Percentiles rank a stretch among this genome's conserved stretches.
phyloP scores from a whole-genome alignment of 352 stramenopile genomes.

The Globisporangium cylindrosporum region DNA sequence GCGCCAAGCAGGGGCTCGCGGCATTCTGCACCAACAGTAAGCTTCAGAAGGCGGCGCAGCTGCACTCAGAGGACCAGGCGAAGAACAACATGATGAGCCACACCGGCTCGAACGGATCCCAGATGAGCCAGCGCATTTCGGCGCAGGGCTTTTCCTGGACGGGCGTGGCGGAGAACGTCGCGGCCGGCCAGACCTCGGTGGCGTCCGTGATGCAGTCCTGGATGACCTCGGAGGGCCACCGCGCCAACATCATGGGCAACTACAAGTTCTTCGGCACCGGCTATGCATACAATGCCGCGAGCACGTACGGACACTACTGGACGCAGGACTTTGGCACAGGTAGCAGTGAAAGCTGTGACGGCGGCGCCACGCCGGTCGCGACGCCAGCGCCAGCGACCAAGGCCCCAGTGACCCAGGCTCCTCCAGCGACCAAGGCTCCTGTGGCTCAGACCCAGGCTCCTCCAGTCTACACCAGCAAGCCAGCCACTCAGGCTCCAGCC shows the following conservation, averaged over 20 bases:
- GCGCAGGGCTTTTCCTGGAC: constrained; percentile 25
- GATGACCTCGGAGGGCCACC: constrained; percentile 21
- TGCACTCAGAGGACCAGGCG: constrained; percentile 33
- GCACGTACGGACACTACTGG: constrained; percentile 45
- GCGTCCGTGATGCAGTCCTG: constrained; percentile 19
- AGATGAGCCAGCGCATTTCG: constrained; percentile 20
- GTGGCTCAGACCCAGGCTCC: not conserved
- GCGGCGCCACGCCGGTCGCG: not conserved
- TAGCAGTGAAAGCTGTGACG: constrained; percentile 22
- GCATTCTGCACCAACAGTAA: constrained; percentile 29
- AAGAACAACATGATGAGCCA: constrained; percentile 32
- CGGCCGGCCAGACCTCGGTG: constrained; percentile 18
- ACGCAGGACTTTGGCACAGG: constrained; percentile 53
- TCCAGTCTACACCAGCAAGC: constrained; percentile 5
- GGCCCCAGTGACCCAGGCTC: no score
- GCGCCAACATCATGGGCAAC: constrained; percentile 24
- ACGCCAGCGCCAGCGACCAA: not conserved
- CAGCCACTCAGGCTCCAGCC: not conserved
- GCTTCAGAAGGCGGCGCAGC: constrained; percentile 28
- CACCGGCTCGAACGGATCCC: constrained; percentile 25
- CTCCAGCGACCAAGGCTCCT: constrained; percentile 1
- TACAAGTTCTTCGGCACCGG: constrained; percentile 36
- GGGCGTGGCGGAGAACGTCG: constrained; percentile 22
- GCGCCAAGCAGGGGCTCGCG: constrained; percentile 13
- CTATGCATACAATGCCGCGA: constrained; percentile 41